A percentile compares a stretch with the other conserved stretches of the same genome.
Evolutionary conservation across 768 basidiomycete genomes (phyloP).

Genomic region (Porphyrellus cyaneotinctus): DNA sequence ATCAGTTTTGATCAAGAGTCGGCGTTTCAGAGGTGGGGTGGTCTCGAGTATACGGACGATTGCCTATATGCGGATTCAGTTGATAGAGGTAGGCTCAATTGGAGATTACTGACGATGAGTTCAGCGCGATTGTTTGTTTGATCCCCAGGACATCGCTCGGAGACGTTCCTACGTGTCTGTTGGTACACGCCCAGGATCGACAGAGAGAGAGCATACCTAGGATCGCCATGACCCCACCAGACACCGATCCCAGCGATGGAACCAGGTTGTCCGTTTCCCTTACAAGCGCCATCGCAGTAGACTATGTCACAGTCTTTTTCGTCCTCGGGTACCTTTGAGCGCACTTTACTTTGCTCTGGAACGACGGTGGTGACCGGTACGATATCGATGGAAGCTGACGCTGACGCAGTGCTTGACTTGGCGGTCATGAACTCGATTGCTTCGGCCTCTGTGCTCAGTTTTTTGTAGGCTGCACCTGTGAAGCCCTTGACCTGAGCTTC

Average conservation of each 20-base stretch:
- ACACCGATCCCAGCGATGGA: conserved; percentile 83
- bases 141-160: conserved; percentile 75
- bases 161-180: conserved; percentile 57
- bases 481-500: conserved; percentile 65
- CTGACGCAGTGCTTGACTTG: conserved; percentile 23
- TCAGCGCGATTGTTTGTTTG: conserved; percentile 92
- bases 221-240: conserved; percentile 75
- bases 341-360: neutral
- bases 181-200: neutral
- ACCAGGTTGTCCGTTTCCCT: conserved; percentile 67
- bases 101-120: conserved; percentile 56
- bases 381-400: conserved; percentile 5
- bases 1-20: conserved; percentile 78
- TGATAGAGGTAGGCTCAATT: neutral
- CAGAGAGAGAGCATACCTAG: conserved; percentile 37
- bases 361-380: conserved; percentile 22
- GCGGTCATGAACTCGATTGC: conserved; percentile 55
- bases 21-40: conserved; percentile 48
- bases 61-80: conserved; percentile 54
- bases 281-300: conserved; percentile 86
- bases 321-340: conserved; percentile 17
- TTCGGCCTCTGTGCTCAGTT: conserved; percentile 51
- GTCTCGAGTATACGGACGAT: conserved; percentile 79
- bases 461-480: conserved; percentile 59
- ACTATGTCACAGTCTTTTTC: conserved; percentile 47